Evolutionary conservation across 805 yeast genomes (phyloP), one percentile per base, ranked within the genome.

Genomic region (Monosporozyma yasuniensis): DNA sequence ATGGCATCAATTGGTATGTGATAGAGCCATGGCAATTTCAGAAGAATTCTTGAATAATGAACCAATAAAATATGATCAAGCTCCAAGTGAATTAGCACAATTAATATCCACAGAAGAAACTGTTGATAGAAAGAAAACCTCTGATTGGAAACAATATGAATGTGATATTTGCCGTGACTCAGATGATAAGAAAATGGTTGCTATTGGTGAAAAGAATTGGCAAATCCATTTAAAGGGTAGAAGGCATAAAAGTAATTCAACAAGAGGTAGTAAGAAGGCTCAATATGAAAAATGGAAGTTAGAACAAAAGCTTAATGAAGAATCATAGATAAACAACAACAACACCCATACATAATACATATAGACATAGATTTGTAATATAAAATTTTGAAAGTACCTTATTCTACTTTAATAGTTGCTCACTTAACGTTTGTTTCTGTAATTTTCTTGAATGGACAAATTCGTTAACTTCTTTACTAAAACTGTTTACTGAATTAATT

Each of bases 201-300:
- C 84, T 0, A 80, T 93, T 7, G 97, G 97, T 0, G 80, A 77
- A 46, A 77, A 78, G 1, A 83, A 76, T 47, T 87, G 87, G 83
- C 64, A 77, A 5, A 73, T 77, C 4, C 99, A 91, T 65, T 51
- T 80, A 45, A 67, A 69, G 18, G 81, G 96, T 51, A 73, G 81
- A 52, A 74, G 85, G 50, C 99, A 90, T 60, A 77, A 73, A 54
- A 70, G 74, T n/a, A 76, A 73, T 49, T 44, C 75, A 16, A 69
- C 71, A 14, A 68, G 77, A 48, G 75, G 76, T 0, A 73, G 73
- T 45, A 71, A 75, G 44, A 80, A 77, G 61, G 67, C 76, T 35
- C 78, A 76, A 44, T 79, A 78, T 57, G 82, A 79, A 54, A 75
- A 74, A 53, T 70, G 71, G 68, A 59, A 61, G 45, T 18, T 30